Evolutionary conservation across 306 rosid species (phyloP).

Genomic region (Chamaecrista fasciculata): DNA sequence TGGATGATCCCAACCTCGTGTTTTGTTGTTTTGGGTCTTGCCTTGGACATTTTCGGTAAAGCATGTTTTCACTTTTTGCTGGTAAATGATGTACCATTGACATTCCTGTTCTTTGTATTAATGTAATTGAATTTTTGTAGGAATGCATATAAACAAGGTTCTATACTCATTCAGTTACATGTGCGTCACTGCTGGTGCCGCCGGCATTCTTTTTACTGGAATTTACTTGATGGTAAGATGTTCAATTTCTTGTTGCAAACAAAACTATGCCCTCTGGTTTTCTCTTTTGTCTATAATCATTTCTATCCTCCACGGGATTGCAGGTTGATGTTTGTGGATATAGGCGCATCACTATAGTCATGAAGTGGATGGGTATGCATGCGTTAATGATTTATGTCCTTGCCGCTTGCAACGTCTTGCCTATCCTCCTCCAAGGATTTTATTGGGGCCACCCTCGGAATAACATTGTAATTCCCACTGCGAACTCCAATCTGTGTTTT

Average conservation of each 20-base stretch:
- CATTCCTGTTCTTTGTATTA: not conserved
- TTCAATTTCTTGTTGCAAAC: not conserved
- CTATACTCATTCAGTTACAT: conserved; percentile 84
- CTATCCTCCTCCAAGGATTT: conserved; percentile 79
- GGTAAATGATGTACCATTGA: not conserved
- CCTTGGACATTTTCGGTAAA: conserved; percentile 64
- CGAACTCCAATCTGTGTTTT: not conserved
- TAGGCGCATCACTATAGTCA: conserved; percentile 47
- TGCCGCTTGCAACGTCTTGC: conserved; percentile 83
- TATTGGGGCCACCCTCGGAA: conserved; percentile 75
- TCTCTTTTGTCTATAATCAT: not conserved
- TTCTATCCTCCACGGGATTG: not conserved
- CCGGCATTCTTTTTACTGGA: conserved; percentile 72
- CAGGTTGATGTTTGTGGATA: conserved; percentile 91
- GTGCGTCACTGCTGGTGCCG: conserved; percentile 81
- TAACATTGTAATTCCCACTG: conserved; percentile 57
- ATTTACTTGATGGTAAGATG: conserved; percentile 76
- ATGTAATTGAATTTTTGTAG: conserved; percentile 27
- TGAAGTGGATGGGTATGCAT: conserved; percentile 95
- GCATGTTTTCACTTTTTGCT: not conserved
- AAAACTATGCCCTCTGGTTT: not conserved
- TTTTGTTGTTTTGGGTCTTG: conserved; percentile 59
- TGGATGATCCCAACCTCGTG: conserved; percentile 75
- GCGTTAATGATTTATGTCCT: conserved; percentile 74
- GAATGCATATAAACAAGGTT: conserved; percentile 89